phyloP scores from a whole-genome alignment of 371 early-diverging fungal genomes.

The Syncephalastrum racemosum region DNA sequence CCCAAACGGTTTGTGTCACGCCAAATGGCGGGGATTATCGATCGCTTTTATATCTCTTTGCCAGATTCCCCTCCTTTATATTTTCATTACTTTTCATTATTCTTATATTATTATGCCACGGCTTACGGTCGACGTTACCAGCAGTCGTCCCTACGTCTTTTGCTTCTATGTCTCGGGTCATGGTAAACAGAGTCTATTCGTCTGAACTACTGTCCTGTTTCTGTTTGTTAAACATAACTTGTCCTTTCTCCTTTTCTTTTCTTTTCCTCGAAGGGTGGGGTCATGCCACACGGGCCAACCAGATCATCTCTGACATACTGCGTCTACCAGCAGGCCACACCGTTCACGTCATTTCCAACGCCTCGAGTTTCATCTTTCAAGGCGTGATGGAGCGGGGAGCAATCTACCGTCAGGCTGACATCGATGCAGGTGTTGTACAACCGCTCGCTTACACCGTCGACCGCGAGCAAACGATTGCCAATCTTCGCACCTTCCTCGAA shows the following conservation, averaged over 20 bases:
- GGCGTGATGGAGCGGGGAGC: slow-evolving; percentile 59
- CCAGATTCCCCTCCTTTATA: no score
- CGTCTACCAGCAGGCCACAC: slow-evolving; percentile 53
- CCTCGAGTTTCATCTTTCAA: slow-evolving; percentile 65
- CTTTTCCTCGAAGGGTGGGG: slow-evolving; percentile 55
- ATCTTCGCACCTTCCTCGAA: slow-evolving; percentile 46
- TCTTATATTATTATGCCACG: no score
- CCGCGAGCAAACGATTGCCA: slow-evolving; percentile 51
- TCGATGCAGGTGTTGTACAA: slow-evolving; percentile 74
- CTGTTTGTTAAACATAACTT: not conserved
- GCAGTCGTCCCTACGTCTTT: slow-evolving; percentile 38
- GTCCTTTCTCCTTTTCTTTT: slow-evolving; percentile 1
- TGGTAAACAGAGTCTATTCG: slow-evolving; percentile 30
- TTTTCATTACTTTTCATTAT: no score
- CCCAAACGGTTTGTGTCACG: no score
- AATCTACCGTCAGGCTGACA: slow-evolving; percentile 58
- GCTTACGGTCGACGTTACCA: no score
- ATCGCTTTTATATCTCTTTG: no score
- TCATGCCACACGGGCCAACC: slow-evolving; percentile 68
- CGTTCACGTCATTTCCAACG: slow-evolving; percentile 67
- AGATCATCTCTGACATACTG: slow-evolving; percentile 60
- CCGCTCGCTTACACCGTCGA: slow-evolving; percentile 74
- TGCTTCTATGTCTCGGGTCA: slow-evolving; percentile 74
- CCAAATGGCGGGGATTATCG: no score
- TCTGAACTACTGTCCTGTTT: not conserved